Evolutionary conservation across 768 basidiomycete genomes (phyloP).

Genomic region (Tylopilus subfusipes): DNA sequence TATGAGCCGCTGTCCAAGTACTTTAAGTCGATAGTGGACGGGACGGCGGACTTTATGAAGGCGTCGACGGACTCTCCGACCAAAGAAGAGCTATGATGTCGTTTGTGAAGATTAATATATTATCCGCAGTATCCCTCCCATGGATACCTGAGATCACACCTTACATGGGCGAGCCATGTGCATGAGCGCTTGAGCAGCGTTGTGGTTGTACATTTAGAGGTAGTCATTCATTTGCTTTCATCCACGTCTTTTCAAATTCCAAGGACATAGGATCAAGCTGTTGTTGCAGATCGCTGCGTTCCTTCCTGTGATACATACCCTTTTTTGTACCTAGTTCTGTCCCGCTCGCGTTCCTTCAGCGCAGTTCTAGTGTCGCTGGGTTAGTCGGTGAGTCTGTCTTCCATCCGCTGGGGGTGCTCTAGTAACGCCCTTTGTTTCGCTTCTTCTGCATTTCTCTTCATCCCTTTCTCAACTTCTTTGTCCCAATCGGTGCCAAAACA

Average conservation of each 20-base stretch:
- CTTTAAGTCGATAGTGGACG: constrained; percentile 68
- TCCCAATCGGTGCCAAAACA: constrained; percentile 52
- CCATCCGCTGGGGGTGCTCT: constrained; percentile 18
- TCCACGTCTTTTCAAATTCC: not conserved
- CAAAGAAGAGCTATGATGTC: constrained; percentile 29
- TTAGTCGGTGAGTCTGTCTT: constrained; percentile 18
- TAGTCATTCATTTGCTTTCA: not conserved
- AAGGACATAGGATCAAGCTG: not conserved
- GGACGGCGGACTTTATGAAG: constrained; percentile 53
- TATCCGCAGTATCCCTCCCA: not conserved
- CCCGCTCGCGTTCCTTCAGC: not conserved
- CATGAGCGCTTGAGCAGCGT: not conserved
- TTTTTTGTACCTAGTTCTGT: not conserved
- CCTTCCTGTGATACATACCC: not conserved
- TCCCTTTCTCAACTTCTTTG: constrained; percentile 40
- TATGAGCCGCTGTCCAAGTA: constrained; percentile 70
- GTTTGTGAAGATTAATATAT: constrained; percentile 1
- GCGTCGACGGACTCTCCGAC: constrained; percentile 37
- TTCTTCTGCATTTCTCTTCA: constrained; percentile 34
- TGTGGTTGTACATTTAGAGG: not conserved
- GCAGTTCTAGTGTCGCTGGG: not conserved
- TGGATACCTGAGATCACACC: not conserved
- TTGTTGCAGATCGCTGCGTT: not conserved
- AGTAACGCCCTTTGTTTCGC: constrained; percentile 28
- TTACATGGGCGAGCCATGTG: not conserved